phyloP scores from a whole-genome alignment of 1,139 yeast species.

The Hansenula lynferdii region DNA sequence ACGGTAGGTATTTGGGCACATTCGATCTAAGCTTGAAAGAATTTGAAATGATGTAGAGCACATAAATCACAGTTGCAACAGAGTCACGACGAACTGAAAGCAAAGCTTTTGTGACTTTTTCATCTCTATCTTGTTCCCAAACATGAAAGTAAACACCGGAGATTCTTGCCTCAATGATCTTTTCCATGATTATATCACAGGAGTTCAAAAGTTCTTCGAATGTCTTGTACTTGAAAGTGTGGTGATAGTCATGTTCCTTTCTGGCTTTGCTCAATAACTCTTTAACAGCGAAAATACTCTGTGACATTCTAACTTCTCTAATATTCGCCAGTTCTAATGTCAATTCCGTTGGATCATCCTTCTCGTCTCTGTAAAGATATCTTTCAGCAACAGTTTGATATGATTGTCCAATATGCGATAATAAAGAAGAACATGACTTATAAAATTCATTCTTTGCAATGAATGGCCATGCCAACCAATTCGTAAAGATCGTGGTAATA shows the following conservation, averaged over 20 bases:
- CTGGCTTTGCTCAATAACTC: slow-evolving; percentile 32
- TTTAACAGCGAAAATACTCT: slow-evolving; percentile 34
- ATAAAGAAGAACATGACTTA: slow-evolving; percentile 32
- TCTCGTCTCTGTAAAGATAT: slow-evolving; percentile 40
- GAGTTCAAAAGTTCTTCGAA: slow-evolving; percentile 30
- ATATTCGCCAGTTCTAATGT: slow-evolving; percentile 39
- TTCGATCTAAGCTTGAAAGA: slow-evolving; percentile 33
- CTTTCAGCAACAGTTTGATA: slow-evolving; percentile 44
- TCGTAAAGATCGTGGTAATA: slow-evolving; percentile 31
- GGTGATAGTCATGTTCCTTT: slow-evolving; percentile 32
- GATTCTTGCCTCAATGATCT: slow-evolving; percentile 42
- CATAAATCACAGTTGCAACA: slow-evolving; percentile 39
- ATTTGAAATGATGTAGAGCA: slow-evolving; percentile 37
- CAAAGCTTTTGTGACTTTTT: slow-evolving; percentile 31
- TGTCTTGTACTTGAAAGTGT: slow-evolving; percentile 23
- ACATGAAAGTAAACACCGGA: slow-evolving; percentile 41
- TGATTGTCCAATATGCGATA: slow-evolving; percentile 38
- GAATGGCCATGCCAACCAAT: slow-evolving; percentile 47
- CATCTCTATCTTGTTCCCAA: slow-evolving; percentile 36
- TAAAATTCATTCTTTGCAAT: slow-evolving; percentile 39
- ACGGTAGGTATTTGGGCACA: slow-evolving; percentile 40
- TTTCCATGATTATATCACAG: slow-evolving; percentile 36
- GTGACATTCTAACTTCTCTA: slow-evolving; percentile 43
- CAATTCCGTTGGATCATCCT: slow-evolving; percentile 40
- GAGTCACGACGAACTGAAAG: slow-evolving; percentile 41